Base-by-base conservation (phyloP, 352 stramenopile species). In the Phytophthora sp. region DNA sequence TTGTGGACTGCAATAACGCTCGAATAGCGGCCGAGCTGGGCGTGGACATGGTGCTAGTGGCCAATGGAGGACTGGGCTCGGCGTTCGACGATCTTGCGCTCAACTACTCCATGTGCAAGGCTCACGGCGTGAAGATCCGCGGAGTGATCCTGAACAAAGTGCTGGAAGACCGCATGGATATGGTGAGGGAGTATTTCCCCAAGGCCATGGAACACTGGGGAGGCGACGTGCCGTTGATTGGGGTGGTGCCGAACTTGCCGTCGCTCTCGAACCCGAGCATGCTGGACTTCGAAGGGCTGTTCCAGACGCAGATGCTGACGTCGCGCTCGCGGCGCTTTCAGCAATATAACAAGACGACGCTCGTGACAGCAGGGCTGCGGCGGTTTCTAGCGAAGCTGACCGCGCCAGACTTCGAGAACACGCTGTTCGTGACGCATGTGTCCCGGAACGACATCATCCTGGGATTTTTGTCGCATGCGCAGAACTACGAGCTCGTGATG, bases 81-180 rank as follows among this genome's bases (percentile, higher is more conserved):
- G 87, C 92, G 2, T 98, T 97, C 66, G 92, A 98, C 66, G 91
- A 98, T 55, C 79, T 98, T 56, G 88, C 94, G 48, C 79, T 99
- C 27, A 99, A 99, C 74, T 89, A 96, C 57, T 79, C 76, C 27
- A 82, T 98, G 69, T 99, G 95, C 72, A 73, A 96, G 61, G 66
- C 96, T n/a, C 88, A 98, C 70, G 86, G 89, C 73, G 97, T 99
- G 5, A 84, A 77, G 7, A 88, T 99, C 56, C 85, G 89, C 21
- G 97, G 96, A 27, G 95, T 99, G 21, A 93, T 99, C 55, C 81
- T 99, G 26, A 99, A 99, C 77, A 99, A 99, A 71, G 94, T 98
- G 42, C 79, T 71, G 1, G 60, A 68, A 26, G 74, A 92, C 46
- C 91, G 94, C 63, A 60, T 93, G 12, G 85, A 87, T 20, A 97